A percentile compares a stretch with the other conserved stretches of the same genome.
Evolutionary conservation across 805 yeast genomes (phyloP).

Genomic region (Priceomyces medius): DNA sequence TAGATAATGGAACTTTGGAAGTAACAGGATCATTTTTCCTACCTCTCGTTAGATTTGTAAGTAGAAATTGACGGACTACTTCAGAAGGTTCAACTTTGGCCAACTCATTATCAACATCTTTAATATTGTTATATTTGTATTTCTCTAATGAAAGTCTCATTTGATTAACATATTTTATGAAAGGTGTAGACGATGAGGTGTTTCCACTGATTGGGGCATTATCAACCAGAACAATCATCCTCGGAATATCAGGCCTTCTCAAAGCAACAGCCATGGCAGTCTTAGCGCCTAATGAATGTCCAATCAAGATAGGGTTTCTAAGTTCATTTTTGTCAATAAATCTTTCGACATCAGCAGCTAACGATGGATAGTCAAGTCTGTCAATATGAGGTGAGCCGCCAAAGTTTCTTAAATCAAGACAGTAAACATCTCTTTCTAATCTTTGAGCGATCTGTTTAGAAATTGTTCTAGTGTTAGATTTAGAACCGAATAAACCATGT

Average conservation of each 20-base stretch:
- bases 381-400: slow-evolving; percentile 84
- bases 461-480: slow-evolving; percentile 77
- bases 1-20: slow-evolving; percentile 68
- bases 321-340: slow-evolving; percentile 54
- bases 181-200: slow-evolving; percentile 48
- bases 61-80: slow-evolving; percentile 70
- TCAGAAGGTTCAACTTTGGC: slow-evolving; percentile 58
- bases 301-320: slow-evolving; percentile 59
- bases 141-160: slow-evolving; percentile 57
- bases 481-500: slow-evolving; percentile 90
- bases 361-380: slow-evolving; percentile 72
- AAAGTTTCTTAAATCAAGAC: slow-evolving; percentile 83
- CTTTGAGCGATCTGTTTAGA: slow-evolving; percentile 53
- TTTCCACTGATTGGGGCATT: slow-evolving; percentile 80
- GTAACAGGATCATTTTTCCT: slow-evolving; percentile 39
- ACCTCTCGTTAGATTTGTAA: slow-evolving; percentile 62
- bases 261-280: slow-evolving; percentile 85
- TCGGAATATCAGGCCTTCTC: slow-evolving; percentile 59
- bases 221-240: slow-evolving; percentile 74
- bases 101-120: slow-evolving; percentile 68
- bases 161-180: slow-evolving; percentile 65
- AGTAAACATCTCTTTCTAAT: slow-evolving; percentile 58
- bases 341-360: slow-evolving; percentile 81
- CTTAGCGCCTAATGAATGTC: slow-evolving; percentile 94
- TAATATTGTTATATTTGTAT: slow-evolving; percentile 45